Evolutionary conservation across 2,329 filamentous ascomycete species (phyloP).

Genomic region (Aspergillus texensis): DNA sequence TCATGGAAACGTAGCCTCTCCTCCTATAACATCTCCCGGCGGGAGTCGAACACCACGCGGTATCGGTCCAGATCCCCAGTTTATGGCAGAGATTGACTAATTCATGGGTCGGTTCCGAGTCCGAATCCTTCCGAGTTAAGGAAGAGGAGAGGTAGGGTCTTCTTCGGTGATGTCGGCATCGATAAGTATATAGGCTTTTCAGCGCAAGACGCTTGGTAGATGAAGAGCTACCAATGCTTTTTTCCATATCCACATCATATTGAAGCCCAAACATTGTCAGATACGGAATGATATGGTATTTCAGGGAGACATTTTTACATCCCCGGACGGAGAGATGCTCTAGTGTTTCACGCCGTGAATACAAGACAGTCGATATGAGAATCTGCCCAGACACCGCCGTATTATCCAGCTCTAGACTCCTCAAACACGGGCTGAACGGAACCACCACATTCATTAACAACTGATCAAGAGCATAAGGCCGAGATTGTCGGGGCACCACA

Average conservation of each 20-base stretch:
- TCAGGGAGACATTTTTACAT: constrained; percentile 66
- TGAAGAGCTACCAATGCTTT: constrained; percentile 36
- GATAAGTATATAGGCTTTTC: constrained; percentile 63
- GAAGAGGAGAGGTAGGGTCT: constrained; percentile 61
- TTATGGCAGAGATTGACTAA: constrained; percentile 62
- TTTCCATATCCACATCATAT: constrained; percentile 48
- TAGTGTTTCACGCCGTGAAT: constrained; percentile 56
- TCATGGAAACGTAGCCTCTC: constrained; percentile 59
- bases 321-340: constrained; percentile 63
- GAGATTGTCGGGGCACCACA: constrained; percentile 51
- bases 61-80: constrained; percentile 63
- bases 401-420: constrained; percentile 62
- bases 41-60: constrained; percentile 63
- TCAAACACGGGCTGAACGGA: constrained; percentile 59
- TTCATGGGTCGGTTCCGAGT: constrained; percentile 63
- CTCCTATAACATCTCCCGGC: constrained; percentile 59
- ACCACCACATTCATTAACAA: constrained; percentile 59
- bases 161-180: constrained; percentile 64
- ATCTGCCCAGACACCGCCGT: constrained; percentile 62
- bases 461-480: constrained; percentile 61
- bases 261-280: constrained; percentile 51
- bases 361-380: constrained; percentile 57
- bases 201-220: constrained; percentile 51
- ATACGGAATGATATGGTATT: constrained; percentile 66
- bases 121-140: constrained; percentile 58